Evolutionary conservation across 768 basidiomycete species (phyloP), one percentile per base, ranked within the genome.

Genomic region (Fistulinella prunicolor): DNA sequence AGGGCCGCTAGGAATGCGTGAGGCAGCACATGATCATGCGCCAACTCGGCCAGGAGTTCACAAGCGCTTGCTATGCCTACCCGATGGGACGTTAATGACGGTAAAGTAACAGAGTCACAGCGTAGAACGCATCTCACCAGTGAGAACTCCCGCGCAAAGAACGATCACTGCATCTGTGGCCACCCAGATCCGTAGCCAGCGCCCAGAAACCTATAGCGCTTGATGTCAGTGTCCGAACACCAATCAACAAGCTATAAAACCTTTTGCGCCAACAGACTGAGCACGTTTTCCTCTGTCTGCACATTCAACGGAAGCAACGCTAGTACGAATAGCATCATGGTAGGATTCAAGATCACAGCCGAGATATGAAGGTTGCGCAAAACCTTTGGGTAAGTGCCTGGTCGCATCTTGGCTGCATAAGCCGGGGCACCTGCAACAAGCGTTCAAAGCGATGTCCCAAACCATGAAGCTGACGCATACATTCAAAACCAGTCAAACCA

Each of bases 401-500:
- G 71, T 47, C 77, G 78, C 55, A 87, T 81, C 45, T 76, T 74
- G 19, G 83, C 75, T 29, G 81, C 70, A 56, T 88, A 87, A 4
- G 84, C 77, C 4, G 86, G 85, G 0, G 78, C 75, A 47, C 83
- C 84, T 74, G 46, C 7, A 29, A 46, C 34, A 10, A 28, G 9
- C 2, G 16, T 44, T 52, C 16, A 53, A 17, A 46, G 23, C 19
- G 9, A 42, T 36, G 28, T 42, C n/a, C 7, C n/a, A n/a, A n/a
- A n/a, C n/a, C n/a, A n/a, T n/a, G n/a, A n/a, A n/a, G n/a, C n/a
- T n/a, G n/a, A n/a, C n/a, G n/a, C n/a, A n/a, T 19, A 83, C 83
- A 84, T 74, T 83, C 82, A 57, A 82, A 81, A 8, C 83, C 86
- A 1, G 87, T 87, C 29, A 87, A 70, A 0, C 85, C 85, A 1